These are phyloP conservation scores for Didymella keratinophila DNA, from an alignment of 2,329 filamentous ascomycete species.

Conservation along the genomic window DNA sequence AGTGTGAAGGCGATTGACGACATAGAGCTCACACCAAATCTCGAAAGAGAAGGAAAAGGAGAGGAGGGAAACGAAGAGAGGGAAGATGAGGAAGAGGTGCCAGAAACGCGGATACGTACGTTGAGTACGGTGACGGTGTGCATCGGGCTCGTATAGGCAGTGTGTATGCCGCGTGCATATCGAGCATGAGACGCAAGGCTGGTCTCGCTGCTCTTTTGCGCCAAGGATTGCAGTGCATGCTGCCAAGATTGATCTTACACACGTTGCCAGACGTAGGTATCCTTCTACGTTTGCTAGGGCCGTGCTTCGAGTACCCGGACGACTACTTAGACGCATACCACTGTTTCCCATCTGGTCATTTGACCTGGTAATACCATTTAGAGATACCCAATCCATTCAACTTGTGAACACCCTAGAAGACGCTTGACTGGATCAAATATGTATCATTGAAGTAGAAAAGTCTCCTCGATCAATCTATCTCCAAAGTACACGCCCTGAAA, in stretches of 20 bases:
- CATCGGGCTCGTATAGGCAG: slow-evolving; percentile 37
- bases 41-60: slow-evolving; percentile 23
- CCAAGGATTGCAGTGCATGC: no score
- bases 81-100: slow-evolving; percentile 46
- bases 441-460: slow-evolving; percentile 43
- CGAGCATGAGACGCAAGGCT: no score
- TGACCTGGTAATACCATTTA: neutral
- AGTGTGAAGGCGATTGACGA: slow-evolving; percentile 74
- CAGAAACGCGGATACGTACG: slow-evolving; percentile 52
- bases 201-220: no score
- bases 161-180: no score
- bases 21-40: slow-evolving; percentile 48
- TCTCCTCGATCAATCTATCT: neutral
- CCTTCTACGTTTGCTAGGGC: no score
- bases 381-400: slow-evolving; percentile 15
- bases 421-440: slow-evolving; percentile 35
- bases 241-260: no score
- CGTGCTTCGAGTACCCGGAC: no score
- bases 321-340: no score
- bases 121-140: slow-evolving; percentile 46
- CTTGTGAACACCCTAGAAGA: neutral
- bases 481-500: slow-evolving; percentile 6
- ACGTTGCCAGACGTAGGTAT: no score
- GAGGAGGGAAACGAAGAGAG: slow-evolving; percentile 29
- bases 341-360: no score